Base-by-base conservation (phyloP, 345 rosid species). In the Syzygium aromaticum region DNA sequence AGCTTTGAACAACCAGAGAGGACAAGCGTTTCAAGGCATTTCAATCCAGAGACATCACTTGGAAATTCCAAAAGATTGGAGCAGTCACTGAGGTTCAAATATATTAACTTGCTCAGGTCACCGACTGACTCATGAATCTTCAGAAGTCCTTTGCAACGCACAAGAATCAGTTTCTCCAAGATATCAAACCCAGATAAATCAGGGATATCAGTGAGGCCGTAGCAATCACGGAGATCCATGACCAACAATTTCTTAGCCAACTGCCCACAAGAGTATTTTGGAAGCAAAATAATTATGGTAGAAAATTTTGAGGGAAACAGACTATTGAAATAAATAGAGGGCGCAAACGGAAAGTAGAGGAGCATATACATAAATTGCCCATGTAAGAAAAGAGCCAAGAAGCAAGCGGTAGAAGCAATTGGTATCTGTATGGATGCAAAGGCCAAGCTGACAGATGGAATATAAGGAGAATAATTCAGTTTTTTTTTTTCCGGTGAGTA, bases 111-210 rank as follows among this genome's bases (percentile, higher is more conserved):
- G 43, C 56, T 85, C 82, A 87, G 27, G 73, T 85, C 88, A 28
- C 94, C 93, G 27, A 94, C 23, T 15, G 94, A 93, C 63, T 88
- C 23, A 59, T 91, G 93, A 78, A 94, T 82, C 63, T 88, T 84
- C n/a, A 86, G 85, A 86, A 94, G 89, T 28, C 64, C 87, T 46
- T 0, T 8, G 85, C 96, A 94, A 46, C 43, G 27, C 84, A 86
- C 86, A n/a, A 93, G 92, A 19, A 89, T 88, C 78, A 94, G 89
- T 88, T 91, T 93, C 89, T 91, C 91, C 90, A 94, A 86, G 53
- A 7, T 83, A 61, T 56, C 52, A 63, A 80, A 84, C 83, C 87
- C 59, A 46, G 92, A 91, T 87, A 93, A 87, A 90, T 93, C 92
- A 61, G 95, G 94, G 82, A 92, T 80, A 80, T 73, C 84, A 56